Percentiles rank a stretch among this genome's conserved stretches.
phyloP scores from a whole-genome alignment of 1,139 yeast genomes.

The Candida dubliniensis region DNA sequence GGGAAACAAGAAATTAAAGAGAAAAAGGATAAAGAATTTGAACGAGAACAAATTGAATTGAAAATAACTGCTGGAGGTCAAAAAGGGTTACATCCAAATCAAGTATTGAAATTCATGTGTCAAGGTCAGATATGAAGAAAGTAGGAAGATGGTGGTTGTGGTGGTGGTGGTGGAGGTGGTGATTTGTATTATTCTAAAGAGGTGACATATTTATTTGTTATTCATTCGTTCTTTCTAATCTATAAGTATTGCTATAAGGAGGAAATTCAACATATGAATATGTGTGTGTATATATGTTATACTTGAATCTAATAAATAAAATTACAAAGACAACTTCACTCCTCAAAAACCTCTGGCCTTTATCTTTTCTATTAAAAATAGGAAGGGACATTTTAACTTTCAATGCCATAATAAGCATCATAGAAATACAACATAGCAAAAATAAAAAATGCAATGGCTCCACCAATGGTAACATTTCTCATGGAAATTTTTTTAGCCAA shows the following conservation, averaged over 20 bases:
- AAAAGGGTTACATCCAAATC: slow-evolving; percentile 36
- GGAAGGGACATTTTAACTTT: slow-evolving; percentile 9
- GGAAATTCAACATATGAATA: neutral
- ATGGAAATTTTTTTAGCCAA: slow-evolving; percentile 86
- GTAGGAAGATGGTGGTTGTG: too few relatives aligned
- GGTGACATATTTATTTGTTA: neutral
- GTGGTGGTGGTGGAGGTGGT: too few relatives aligned
- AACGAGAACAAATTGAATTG: slow-evolving; percentile 28
- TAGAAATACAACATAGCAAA: slow-evolving; percentile 80
- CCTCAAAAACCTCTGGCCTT: neutral
- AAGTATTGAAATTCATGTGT: slow-evolving; percentile 42
- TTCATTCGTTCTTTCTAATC: neutral
- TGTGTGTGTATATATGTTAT: neutral
- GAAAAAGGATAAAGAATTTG: slow-evolving; percentile 28
- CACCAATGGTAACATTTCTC: slow-evolving; percentile 90
- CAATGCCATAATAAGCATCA: slow-evolving; percentile 51
- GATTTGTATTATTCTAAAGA: too few relatives aligned
- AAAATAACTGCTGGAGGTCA: slow-evolving; percentile 35
- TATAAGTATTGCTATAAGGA: neutral
- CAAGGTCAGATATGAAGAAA: slow-evolving; percentile 29
- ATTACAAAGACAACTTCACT: neutral
- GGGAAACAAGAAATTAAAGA: slow-evolving; percentile 38
- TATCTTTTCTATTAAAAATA: neutral
- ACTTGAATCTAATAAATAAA: neutral
- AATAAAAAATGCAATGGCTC: slow-evolving; percentile 79